Evolutionary conservation across 2,329 filamentous ascomycete species (phyloP), one percentile per base, ranked within the genome.

Genomic region (Alternaria conjuncta): DNA sequence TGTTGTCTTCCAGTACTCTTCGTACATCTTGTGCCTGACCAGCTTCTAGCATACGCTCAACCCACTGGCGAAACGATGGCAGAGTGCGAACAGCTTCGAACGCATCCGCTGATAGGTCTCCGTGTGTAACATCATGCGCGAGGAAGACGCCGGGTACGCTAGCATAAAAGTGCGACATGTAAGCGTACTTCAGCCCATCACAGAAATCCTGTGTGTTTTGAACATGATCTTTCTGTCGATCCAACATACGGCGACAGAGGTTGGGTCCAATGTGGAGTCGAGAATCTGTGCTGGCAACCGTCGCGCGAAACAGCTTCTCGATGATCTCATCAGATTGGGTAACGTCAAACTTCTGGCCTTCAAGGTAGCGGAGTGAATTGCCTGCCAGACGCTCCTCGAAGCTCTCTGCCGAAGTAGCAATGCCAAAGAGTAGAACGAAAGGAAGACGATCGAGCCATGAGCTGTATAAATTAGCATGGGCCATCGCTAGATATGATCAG

Each of bases 161-260:
- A 43, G 90, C 91, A 71, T 93, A 95, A 74, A 92, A 95, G 76
- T 94, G 91, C 61, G 90, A 92, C 92, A 96, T 94, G 75, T 94
- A 93, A 1, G 90, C 88, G 79, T 95, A 96, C 87, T 93, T 76
- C 3, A 94, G 72, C 11, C 90, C 89, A 74, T 88, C 88, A 51
- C 90, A 84, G 74, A 95, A 92, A 9, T 88, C 87, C 60, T 92
- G 89, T 15, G 93, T 88, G 67, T 91, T 92, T 46, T 92, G 90
- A 8, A 93, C 88, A 73, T 95, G 91, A 70, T 94, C 90, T 67
- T 87, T 87, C 74, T 96, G 92, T 28, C 92, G 86, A 64, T 91
- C 89, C 20, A 94, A 81, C 66, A 93, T 84, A 71, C 84, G 86
- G 44, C 84, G 83, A 44, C 92, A 83, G 41, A 96, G 79, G 6